phyloP scores from a whole-genome alignment of 768 basidiomycete genomes.

The Russula compacta region DNA sequence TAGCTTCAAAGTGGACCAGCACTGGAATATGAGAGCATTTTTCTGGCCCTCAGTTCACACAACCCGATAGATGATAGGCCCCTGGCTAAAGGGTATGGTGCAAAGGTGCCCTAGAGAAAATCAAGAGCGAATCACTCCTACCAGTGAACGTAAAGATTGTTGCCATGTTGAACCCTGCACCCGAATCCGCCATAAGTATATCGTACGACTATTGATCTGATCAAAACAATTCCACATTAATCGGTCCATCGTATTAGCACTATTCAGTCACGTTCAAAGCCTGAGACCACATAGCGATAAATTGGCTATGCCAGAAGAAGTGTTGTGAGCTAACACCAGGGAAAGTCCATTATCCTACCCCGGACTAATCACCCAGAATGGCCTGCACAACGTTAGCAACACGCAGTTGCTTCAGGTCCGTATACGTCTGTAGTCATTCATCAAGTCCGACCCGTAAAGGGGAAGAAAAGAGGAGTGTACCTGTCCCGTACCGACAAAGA shows the following conservation, averaged over 20 bases:
- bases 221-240: not conserved
- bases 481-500: constrained; percentile 98
- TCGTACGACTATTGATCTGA: not conserved
- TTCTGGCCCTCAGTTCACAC: not conserved
- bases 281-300: no score
- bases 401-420: constrained; percentile 83
- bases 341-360: not conserved
- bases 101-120: not conserved
- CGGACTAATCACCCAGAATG: constrained; percentile 62
- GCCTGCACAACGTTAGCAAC: constrained; percentile 93
- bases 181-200: not conserved
- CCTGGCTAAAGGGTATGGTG: not conserved
- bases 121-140: not conserved
- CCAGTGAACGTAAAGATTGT: not conserved
- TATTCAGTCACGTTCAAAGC: not conserved
- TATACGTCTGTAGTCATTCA: constrained; percentile 66
- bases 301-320: no score
- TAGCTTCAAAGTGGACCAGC: not conserved
- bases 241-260: not conserved
- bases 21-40: no score
- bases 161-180: not conserved
- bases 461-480: constrained; percentile 33
- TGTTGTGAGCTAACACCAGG: not conserved
- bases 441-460: not conserved
- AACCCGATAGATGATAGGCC: not conserved